Conservation (phyloP, 331 rosid genomes). For the Prunus yedoensis region DNA sequence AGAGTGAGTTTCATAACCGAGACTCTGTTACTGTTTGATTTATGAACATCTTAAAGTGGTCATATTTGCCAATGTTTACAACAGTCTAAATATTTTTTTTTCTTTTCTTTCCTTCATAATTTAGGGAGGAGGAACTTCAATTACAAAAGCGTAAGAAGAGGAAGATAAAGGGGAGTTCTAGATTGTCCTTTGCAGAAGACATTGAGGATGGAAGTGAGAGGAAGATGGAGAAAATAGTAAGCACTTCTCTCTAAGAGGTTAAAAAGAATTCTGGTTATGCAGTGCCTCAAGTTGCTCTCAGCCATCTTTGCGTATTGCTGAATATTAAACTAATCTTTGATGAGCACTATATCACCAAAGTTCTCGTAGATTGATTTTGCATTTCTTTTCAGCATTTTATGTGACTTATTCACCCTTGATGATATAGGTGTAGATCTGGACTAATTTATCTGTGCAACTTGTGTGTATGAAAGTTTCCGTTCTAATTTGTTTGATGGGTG, state of each 20-base stretch:
- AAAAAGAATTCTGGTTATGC: neutral
- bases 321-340: neutral
- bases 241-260: slow-evolving; percentile 1
- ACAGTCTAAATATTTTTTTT: neutral
- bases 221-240: slow-evolving; percentile 58
- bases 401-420: neutral
- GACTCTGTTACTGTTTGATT: neutral
- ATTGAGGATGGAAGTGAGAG: slow-evolving; percentile 69
- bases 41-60: neutral
- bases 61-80: neutral
- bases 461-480: neutral
- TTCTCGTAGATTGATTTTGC: neutral
- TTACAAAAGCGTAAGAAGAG: slow-evolving; percentile 84
- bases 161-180: slow-evolving; percentile 80
- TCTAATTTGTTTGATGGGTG: neutral
- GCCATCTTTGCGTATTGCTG: neutral
- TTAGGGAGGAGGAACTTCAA: slow-evolving; percentile 89
- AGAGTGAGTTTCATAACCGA: slow-evolving; percentile 49
- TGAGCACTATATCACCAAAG: neutral
- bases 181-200: slow-evolving; percentile 86
- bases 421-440: neutral
- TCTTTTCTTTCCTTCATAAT: neutral
- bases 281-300: neutral
- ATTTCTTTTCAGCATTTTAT: neutral
- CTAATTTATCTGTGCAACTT: neutral